Base-by-base conservation (phyloP, 2,329 filamentous ascomycete genomes). In the Sphaerostilbella broomeana region DNA sequence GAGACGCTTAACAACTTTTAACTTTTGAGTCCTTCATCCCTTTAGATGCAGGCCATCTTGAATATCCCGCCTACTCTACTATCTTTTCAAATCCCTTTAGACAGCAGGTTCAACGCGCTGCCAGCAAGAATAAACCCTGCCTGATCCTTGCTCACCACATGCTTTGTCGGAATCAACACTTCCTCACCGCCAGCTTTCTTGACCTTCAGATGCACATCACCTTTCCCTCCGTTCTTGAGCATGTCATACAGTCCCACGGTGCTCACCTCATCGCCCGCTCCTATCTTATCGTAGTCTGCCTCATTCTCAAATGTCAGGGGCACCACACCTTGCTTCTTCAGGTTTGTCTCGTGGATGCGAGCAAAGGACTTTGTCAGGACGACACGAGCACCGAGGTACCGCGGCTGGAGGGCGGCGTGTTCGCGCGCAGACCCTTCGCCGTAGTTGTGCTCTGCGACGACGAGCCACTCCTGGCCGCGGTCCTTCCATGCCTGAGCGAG, bases 401-500 rank as follows among this genome's bases (percentile, higher is more conserved):
- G 75, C 2, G 88, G 89, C 62, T 95, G 88, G 24, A 95, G 71
- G 2, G 88, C 88, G 16, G 88, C 88, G 65, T 95, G 88, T 61
- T 95, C 88, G 49, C 88, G 77, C 3, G 88, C 87, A 36, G 82
- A 88, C 13, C 88, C 88, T 63, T 95, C 88, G 49, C 89, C 88
- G 67, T 95, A 95, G 73, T 98, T 98, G 68, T 94, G 87, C 69
- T 98, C 92, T 13, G 90, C 92, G 19, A 98, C 86, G 10, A 97
- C 88, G 42, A 97, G 76, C 92, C 92, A 98, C 46, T 84, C 77
- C 51, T 78, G 77, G 7, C 76, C 77, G 48, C 79, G 69, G 16
- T 75, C 70, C 60, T 87, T 87, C 90, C 90, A 98, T 49, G 77
- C 75, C 59, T 79, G 78, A 2, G 83, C 92, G 10, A 98, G 79